Evolutionary conservation across 139 green algal genomes (phyloP).

Genomic region (Chlamydomonas applanata): DNA sequence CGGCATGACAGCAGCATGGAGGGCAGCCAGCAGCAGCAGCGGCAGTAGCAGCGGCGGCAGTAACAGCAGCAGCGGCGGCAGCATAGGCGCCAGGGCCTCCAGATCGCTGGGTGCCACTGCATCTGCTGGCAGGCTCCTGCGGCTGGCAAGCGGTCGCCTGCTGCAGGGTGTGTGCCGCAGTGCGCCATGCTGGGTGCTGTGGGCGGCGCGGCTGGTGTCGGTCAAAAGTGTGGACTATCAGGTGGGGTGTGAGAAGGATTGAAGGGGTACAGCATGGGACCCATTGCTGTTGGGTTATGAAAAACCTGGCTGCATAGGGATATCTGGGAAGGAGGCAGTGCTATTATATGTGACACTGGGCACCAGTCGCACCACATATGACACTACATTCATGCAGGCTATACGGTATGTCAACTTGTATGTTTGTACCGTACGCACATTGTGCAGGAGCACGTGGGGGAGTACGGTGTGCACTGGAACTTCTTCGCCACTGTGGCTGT

Average conservation of each 20-base stretch:
- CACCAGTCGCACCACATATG: too few species aligned
- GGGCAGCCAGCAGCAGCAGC: neutral
- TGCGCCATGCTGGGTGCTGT: slow-evolving; percentile 43
- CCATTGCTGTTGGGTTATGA: too few species aligned
- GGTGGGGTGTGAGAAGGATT: too few species aligned
- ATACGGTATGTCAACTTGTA: too few species aligned
- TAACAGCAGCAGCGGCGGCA: slow-evolving; percentile 13
- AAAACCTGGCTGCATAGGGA: too few species aligned
- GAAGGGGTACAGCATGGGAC: too few species aligned
- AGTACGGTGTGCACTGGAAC: slow-evolving; percentile 97
- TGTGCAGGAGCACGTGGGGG: slow-evolving; percentile 64
- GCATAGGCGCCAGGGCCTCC: neutral
- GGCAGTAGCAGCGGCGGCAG: neutral
- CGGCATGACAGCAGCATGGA: slow-evolving; percentile 41
- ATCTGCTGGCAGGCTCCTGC: too few species aligned
- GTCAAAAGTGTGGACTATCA: slow-evolving; percentile 68
- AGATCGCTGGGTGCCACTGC: too few species aligned
- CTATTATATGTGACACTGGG: too few species aligned
- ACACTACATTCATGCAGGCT: too few species aligned
- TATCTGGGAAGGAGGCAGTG: too few species aligned
- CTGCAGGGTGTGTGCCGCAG: slow-evolving; percentile 14
- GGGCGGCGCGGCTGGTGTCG: slow-evolving; percentile 42
- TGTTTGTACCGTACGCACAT: too few species aligned
- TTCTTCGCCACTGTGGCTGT: slow-evolving; percentile 91
- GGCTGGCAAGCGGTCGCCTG: neutral